These are phyloP conservation scores for Blastobotrys illinoisensis DNA, from an alignment of 1,139 yeast genomes.

Conservation along the genomic window DNA sequence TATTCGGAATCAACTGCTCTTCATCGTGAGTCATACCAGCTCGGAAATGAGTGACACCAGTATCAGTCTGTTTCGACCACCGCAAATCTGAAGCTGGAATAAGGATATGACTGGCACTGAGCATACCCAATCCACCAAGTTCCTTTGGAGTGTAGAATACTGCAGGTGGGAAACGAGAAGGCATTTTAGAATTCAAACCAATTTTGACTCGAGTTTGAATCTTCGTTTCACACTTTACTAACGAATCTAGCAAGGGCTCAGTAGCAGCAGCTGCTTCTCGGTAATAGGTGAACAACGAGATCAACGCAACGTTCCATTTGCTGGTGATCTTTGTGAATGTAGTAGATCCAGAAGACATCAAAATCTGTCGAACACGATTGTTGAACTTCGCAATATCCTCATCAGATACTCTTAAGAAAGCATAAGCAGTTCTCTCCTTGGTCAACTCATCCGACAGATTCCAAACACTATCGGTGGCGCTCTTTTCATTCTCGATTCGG, in stretches of 20 bases:
- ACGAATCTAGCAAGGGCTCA: slow-evolving; percentile 64
- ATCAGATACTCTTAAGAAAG: slow-evolving; percentile 76
- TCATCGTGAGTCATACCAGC: slow-evolving; percentile 87
- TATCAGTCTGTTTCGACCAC: slow-evolving; percentile 91
- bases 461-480: slow-evolving; percentile 81
- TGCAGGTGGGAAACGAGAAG: slow-evolving; percentile 97
- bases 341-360: slow-evolving; percentile 94
- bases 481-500: slow-evolving; percentile 41
- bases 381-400: slow-evolving; percentile 76
- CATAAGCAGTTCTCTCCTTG: slow-evolving; percentile 85
- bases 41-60: slow-evolving; percentile 91
- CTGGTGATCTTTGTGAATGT: slow-evolving; percentile 93
- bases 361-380: slow-evolving; percentile 78
- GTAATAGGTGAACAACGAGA: slow-evolving; percentile 80
- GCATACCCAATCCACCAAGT: slow-evolving; percentile 95
- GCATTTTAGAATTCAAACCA: slow-evolving; percentile 97
- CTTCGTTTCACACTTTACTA: slow-evolving; percentile 89
- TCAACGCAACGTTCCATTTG: slow-evolving; percentile 92
- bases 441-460: slow-evolving; percentile 66
- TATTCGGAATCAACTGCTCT: slow-evolving; percentile 81
- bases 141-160: slow-evolving; percentile 97
- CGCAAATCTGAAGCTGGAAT: slow-evolving; percentile 89
- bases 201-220: slow-evolving; percentile 91
- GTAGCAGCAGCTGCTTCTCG: slow-evolving; percentile 92
- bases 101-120: slow-evolving; percentile 91